Evolutionary conservation across 1,139 yeast species (phyloP).

Genomic region (Sugiyamaella paludigena): DNA sequence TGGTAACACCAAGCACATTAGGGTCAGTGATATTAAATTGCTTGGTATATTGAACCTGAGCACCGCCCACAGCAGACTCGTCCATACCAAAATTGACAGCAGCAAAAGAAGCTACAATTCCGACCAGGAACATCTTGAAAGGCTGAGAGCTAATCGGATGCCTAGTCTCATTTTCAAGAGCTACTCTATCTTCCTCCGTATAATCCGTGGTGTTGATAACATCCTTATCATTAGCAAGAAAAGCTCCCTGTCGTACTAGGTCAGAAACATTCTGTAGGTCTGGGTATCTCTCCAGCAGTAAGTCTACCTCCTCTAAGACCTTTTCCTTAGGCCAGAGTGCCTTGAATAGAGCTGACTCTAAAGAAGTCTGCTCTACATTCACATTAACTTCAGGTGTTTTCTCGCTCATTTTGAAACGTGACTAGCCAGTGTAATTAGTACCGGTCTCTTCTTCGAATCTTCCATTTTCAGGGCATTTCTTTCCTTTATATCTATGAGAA

Average conservation of each 20-base stretch:
- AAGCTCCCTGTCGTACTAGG: constrained; percentile 8
- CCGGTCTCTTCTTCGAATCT: too few species aligned
- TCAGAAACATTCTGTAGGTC: constrained; percentile 4
- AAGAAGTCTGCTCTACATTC: too few species aligned
- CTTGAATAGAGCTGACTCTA: too few species aligned
- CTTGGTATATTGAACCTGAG: constrained; percentile 57
- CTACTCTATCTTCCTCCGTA: constrained; percentile 4
- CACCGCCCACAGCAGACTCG: constrained; percentile 71
- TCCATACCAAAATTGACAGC: constrained; percentile 54
- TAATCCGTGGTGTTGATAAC: constrained; percentile 3
- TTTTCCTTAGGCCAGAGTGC: not conserved
- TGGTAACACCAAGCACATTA: constrained; percentile 55
- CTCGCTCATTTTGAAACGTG: too few species aligned
- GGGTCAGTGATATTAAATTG: constrained; percentile 47
- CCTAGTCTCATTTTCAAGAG: not conserved
- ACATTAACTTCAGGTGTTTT: too few species aligned
- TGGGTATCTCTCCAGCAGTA: constrained; percentile 6
- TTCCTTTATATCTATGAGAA: too few species aligned
- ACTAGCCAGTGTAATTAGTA: too few species aligned
- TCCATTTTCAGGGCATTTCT: too few species aligned
- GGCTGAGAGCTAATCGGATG: constrained; percentile 11
- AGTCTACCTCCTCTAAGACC: constrained; percentile 9
- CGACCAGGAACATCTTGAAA: constrained; percentile 9
- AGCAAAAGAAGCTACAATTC: constrained; percentile 13
- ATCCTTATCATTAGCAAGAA: constrained; percentile 10